Conservation (phyloP, 768 basidiomycete species). For the Leccinum imitatum region DNA sequence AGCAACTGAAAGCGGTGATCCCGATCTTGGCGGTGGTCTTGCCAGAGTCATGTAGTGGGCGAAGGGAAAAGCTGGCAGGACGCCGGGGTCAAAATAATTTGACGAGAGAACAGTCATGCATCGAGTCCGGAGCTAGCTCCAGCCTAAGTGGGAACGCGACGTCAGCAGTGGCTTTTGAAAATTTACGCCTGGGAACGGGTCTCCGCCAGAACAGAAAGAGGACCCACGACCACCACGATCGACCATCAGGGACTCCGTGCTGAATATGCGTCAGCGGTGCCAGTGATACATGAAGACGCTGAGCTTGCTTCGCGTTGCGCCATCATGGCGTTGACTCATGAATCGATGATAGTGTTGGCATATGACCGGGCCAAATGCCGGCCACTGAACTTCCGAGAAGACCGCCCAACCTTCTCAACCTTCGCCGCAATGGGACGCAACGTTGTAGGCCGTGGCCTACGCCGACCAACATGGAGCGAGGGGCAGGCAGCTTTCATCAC, state of each 20-base stretch:
- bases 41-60: background rate
- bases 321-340: background rate
- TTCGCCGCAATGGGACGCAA: constrained; percentile 8
- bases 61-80: background rate
- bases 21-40: constrained; percentile 4
- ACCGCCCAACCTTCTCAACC: constrained; percentile 10
- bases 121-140: background rate
- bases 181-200: constrained; percentile 17
- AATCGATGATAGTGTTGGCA: constrained; percentile 15
- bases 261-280: constrained; percentile 7
- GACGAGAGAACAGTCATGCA: background rate
- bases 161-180: constrained; percentile 5
- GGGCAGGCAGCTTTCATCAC: background rate
- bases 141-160: background rate
- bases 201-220: constrained; percentile 3
- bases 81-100: background rate
- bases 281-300: background rate
- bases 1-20: background rate
- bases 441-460: constrained; percentile 1
- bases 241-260: constrained; percentile 1
- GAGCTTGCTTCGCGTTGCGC: constrained; percentile 5
- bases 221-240: constrained; percentile 15
- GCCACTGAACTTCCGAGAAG: constrained; percentile 15
- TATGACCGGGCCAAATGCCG: background rate
- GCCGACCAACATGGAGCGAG: background rate